Base-by-base conservation (phyloP, 352 stramenopile species). In the Globisporangium okanoganense region DNA sequence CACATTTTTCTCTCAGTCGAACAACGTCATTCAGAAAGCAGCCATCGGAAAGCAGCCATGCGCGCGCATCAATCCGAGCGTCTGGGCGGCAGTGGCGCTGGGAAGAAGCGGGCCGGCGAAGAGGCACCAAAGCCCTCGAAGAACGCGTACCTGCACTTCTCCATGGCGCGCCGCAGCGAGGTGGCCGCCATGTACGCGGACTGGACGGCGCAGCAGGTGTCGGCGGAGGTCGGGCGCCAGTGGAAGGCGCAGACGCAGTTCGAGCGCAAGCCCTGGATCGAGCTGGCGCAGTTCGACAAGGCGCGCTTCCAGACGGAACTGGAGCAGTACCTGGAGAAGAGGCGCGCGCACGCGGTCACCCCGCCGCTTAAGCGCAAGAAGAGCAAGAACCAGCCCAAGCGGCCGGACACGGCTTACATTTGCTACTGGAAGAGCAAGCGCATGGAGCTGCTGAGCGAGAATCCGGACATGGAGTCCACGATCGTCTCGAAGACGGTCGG, bases 391-490 rank as follows among this genome's bases (percentile, higher is more conserved):
- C 64, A 83, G 35, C 76, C 76, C 14, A 75, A 76, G 12, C 76
- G 78, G 40, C 76, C 76, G 5, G 76, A 88, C 50, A 85, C 79
- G 16, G 75, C 79, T 3, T 88, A 88, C 50, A 87, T 81, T 51
- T 88, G 71, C 61, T 88, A 84, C 55, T 88, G 75, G 75, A 83
- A 79, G 54, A 72, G 68, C 36, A 71, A 62, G 35, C 68, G 79
- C 4, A 62, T 57, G 22, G 63, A 77, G 18, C 66, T 88, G n/a
- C 43, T 88, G 27, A 65, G 58, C 47, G 62, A 70, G 13, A 71
- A 78, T 36, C 76, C 79, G 14, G 58, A 68, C 2, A 69, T 88
- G 51, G 52, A 71, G 25, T 66, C 72, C 6, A 61, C 67, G 5
- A 60, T 74, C 2, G 75, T 88, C 2, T 87, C 79, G 25, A 77